Base-by-base conservation (phyloP, 345 rosid species). In the Angophora floribunda region DNA sequence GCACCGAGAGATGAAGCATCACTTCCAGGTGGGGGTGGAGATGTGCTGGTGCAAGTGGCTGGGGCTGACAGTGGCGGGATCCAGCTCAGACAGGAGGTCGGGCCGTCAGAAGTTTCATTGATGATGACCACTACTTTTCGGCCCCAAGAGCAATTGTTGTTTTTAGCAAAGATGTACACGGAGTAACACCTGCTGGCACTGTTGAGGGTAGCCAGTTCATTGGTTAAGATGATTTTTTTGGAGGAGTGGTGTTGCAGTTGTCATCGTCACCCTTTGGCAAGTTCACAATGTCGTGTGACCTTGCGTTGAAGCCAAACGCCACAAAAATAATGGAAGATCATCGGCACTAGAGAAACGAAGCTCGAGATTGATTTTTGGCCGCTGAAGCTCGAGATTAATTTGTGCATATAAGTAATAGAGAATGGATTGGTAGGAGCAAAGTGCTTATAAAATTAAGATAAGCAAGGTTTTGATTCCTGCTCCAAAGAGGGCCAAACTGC, bases 231-330 rank as follows among this genome's bases (percentile, higher is more conserved):
- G 78, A 32, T 0, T 41, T 30, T 11, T 0, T 26, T 3, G 44
- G 44, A 65, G 79, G 15, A 16, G 78, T 10, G 16, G 22, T 7
- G 21, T 65, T 30, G 32, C 44, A 65, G 78, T 0, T 65, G 41
- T 30, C 12, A 26, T 26, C 1, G 0, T 59, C 65, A 0, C 67
- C 24, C 67, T 59, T 0, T 6, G 30, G 26, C 30, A 0, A 26
- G 67, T 26, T 26, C 67, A 30, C 1, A 30, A 59, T 0, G 3
- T 0, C 7, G 7, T 0, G 67, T 11, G 67, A 59, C 65, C 63
- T 7, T 3, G 67, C 6, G 30, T 59, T 0, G 0, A 59, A 59
- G 30, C 26, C 0, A 30, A 59, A 59, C 13, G 28, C 67, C 7
- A 30, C 67, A 59, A 16, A 24, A 59, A 0, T 10, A 13, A 59